These are phyloP conservation scores for Phialophora chinensis DNA, from an alignment of 2,329 filamentous ascomycete species.

Conservation along the genomic window DNA sequence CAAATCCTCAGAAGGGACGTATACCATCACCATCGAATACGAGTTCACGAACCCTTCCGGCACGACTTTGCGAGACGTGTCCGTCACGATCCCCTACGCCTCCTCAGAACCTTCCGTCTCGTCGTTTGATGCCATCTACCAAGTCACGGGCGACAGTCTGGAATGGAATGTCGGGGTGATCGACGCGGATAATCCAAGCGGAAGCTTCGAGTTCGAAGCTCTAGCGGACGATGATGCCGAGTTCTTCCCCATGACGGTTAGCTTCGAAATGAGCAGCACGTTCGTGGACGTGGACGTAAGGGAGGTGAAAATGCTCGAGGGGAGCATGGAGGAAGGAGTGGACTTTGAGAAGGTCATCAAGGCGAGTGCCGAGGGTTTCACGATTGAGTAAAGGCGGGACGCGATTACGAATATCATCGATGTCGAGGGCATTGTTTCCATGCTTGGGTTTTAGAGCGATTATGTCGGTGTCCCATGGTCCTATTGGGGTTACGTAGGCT, in stretches of 20 bases:
- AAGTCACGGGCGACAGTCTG: conserved; percentile 87
- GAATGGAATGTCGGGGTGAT: conserved; percentile 93
- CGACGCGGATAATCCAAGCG: conserved; percentile 79
- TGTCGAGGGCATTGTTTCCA: background rate
- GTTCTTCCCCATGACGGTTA: conserved; percentile 96
- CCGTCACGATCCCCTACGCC: conserved; percentile 84
- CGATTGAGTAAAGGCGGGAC: conserved; percentile 47
- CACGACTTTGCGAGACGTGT: conserved; percentile 75
- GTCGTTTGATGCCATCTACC: conserved; percentile 92
- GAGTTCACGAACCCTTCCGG: conserved; percentile 80
- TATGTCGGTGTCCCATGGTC: background rate
- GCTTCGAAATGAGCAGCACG: conserved; percentile 83
- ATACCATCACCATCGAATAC: conserved; percentile 93
- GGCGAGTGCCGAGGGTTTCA: conserved; percentile 52
- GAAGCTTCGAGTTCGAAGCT: conserved; percentile 94
- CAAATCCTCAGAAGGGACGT: conserved; percentile 75
- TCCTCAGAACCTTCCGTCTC: conserved; percentile 85
- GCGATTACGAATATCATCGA: background rate
- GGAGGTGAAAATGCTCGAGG: conserved; percentile 50
- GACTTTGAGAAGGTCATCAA: conserved; percentile 54
- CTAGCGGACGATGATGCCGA: conserved; percentile 86
- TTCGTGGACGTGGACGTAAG: conserved; percentile 89
- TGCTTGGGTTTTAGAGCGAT: background rate
- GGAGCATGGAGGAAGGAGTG: conserved; percentile 49
- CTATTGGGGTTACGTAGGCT: background rate